phyloP scores from a whole-genome alignment of 2,329 filamentous ascomycete genomes.

The Venturia oleaginea region DNA sequence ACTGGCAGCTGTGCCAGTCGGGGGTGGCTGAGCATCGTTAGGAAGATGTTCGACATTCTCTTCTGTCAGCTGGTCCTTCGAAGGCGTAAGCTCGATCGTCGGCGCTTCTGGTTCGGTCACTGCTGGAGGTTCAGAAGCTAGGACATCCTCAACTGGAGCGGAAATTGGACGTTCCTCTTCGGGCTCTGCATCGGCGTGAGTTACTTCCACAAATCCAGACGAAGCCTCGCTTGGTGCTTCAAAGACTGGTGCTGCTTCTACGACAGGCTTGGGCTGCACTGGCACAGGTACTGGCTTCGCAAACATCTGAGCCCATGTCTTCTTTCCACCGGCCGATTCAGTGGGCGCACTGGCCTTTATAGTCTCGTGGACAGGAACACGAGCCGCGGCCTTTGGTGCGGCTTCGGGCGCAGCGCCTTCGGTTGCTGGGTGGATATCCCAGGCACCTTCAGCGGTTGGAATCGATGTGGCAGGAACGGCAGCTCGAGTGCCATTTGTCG shows the following conservation, averaged over 20 bases:
- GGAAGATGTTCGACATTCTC: constrained; percentile 86
- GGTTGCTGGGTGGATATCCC: constrained; percentile 41
- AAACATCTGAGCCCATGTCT: constrained; percentile 47
- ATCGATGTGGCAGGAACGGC: constrained; percentile 43
- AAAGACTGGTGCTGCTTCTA: constrained; percentile 23
- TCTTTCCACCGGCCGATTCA: constrained; percentile 23
- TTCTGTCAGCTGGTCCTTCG: constrained; percentile 78
- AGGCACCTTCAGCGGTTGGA: constrained; percentile 59
- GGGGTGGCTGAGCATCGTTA: constrained; percentile 63
- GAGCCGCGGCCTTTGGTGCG: constrained; percentile 7
- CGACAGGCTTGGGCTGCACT: constrained; percentile 25
- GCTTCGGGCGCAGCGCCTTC: constrained; percentile 19
- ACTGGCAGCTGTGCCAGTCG: constrained; percentile 78
- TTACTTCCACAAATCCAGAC: constrained; percentile 20
- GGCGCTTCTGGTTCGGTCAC: constrained; percentile 25
- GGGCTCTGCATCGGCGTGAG: constrained; percentile 29
- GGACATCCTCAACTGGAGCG: constrained; percentile 16
- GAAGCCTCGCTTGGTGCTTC: constrained; percentile 29
- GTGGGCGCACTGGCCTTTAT: constrained; percentile 14
- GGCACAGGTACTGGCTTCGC: constrained; percentile 32
- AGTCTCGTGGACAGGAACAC: not conserved
- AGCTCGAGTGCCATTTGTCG: constrained; percentile 53
- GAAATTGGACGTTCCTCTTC: constrained; percentile 29
- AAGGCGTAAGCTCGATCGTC: constrained; percentile 48
- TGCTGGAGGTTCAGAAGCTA: constrained; percentile 19